Evolutionary conservation across 805 yeast species (phyloP), one percentile per base, ranked within the genome.

Genomic region (Starmerella apis): DNA sequence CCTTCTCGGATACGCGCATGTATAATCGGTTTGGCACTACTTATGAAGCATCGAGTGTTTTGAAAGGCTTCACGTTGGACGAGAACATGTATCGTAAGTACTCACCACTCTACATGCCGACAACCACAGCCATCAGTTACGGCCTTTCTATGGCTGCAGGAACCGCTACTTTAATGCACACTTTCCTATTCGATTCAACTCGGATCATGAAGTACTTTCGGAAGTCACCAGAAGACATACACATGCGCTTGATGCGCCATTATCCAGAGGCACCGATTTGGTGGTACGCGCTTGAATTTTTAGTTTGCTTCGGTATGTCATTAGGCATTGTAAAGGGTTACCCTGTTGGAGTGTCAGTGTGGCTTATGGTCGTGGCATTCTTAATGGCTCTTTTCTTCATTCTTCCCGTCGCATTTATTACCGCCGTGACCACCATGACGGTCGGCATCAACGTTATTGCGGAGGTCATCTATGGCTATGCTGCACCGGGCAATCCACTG

Each of bases 121-220:
- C 79, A 14, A 73, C 81, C 3, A 77, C 74, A 59, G 72, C 78
- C 27, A 61, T 82, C n/a, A 69, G 79, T 6, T 79, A 80, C 57
- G 83, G 83, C 58, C 70, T 68, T 64, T 73, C 71, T 45, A 76
- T 80, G 66, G 87, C 85, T 1, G 74, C 85, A 5, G 75, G 80
- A 48, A 69, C 78, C 27, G 77, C 84, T 3, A 75, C 81, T 6
- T 67, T 82, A 47, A 70, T 74, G 16, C 83, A 81, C 61, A 73
- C 80, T 19, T 64, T 64, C 10, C 66, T 80, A 24, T 80, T 76
- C 67, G 81, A 79, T 59, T 76, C 81, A 47, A 67, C 63, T 41
- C 79, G 78, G 52, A 72, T 81, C 58, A 63, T 71, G 71, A 54
- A 68, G 64, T 64, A 76, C 73, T 47, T 66, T 76, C 31, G 70